Evolutionary conservation across 1,284 basidiomycete genomes (phyloP).

Genomic region (Inonotus obliquus): DNA sequence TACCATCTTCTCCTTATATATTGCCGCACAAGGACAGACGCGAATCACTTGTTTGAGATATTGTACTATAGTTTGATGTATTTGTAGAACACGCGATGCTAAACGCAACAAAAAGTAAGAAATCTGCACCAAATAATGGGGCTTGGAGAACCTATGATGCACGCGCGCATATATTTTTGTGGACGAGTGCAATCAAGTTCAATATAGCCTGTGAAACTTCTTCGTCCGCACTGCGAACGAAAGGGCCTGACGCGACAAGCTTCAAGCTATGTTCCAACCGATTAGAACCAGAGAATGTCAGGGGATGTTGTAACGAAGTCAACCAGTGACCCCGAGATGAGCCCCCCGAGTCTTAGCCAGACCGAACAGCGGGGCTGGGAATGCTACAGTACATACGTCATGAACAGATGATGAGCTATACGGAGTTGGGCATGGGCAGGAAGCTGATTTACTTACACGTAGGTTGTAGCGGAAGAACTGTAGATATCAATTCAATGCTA

Average conservation of each 20-base stretch:
- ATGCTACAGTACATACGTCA: constrained; percentile 2
- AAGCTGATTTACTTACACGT: no score
- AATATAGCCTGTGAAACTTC: no score
- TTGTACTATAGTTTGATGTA: no score
- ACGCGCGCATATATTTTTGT: no score
- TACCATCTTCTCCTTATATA: no score
- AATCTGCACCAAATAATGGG: no score
- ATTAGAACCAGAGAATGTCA: not conserved
- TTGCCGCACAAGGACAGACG: no score
- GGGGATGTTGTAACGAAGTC: not conserved
- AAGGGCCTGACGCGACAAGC: not conserved
- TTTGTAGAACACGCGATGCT: no score
- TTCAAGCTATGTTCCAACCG: not conserved
- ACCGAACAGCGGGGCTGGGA: constrained; percentile 11
- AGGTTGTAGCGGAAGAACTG: constrained; percentile 10
- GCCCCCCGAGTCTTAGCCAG: not conserved
- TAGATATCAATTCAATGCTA: constrained; percentile 12
- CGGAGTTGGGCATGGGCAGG: not conserved
- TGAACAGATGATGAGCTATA: not conserved
- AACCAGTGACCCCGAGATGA: not conserved
- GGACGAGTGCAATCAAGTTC: no score
- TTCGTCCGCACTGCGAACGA: not conserved
- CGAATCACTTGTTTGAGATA: no score
- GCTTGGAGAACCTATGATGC: no score
- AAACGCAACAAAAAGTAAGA: no score